phyloP scores from a whole-genome alignment of 2,329 filamentous ascomycete species.

The Chrysoporthe cubensis region DNA sequence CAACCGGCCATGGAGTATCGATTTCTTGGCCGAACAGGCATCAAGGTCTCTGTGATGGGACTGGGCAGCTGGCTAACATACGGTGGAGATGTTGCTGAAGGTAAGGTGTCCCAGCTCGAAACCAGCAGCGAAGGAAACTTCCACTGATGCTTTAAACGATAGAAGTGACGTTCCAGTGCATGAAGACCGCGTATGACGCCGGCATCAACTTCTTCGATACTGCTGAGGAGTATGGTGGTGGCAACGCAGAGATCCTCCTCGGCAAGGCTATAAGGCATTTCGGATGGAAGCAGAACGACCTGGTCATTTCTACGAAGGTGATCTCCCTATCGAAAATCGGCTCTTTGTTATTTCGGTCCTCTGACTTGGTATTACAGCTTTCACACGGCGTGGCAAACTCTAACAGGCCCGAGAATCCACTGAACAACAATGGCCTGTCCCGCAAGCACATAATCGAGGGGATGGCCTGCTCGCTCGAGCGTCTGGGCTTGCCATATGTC shows the following conservation, averaged over 20 bases:
- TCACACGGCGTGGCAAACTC: not conserved
- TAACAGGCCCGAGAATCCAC: conserved; percentile 47
- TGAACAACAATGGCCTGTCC: conserved; percentile 70
- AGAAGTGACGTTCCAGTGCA: conserved; percentile 52
- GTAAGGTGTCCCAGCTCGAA: not conserved
- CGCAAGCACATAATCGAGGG: conserved; percentile 74
- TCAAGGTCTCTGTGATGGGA: conserved; percentile 8
- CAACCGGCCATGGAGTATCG: not conserved
- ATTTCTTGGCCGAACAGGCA: conserved; percentile 4
- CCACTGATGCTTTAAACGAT: conserved; percentile 42
- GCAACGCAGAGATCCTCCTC: conserved; percentile 67
- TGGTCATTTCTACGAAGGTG: conserved; percentile 65
- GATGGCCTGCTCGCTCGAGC: conserved; percentile 60
- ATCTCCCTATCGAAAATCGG: not conserved
- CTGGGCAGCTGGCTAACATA: not conserved
- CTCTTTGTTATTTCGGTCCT: not conserved
- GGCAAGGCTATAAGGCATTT: conserved; percentile 63
- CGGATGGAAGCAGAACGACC: conserved; percentile 63
- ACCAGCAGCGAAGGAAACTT: not conserved
- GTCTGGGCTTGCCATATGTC: conserved; percentile 63
- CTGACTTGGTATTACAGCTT: not conserved
- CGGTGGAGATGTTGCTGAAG: conserved; percentile 5
- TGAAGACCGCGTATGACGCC: conserved; percentile 63
- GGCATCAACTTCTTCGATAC: conserved; percentile 68
- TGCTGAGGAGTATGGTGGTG: conserved; percentile 61